These are phyloP conservation scores for Auricularia sp. DNA, from an alignment of 768 basidiomycete genomes.

Conservation along the genomic window DNA sequence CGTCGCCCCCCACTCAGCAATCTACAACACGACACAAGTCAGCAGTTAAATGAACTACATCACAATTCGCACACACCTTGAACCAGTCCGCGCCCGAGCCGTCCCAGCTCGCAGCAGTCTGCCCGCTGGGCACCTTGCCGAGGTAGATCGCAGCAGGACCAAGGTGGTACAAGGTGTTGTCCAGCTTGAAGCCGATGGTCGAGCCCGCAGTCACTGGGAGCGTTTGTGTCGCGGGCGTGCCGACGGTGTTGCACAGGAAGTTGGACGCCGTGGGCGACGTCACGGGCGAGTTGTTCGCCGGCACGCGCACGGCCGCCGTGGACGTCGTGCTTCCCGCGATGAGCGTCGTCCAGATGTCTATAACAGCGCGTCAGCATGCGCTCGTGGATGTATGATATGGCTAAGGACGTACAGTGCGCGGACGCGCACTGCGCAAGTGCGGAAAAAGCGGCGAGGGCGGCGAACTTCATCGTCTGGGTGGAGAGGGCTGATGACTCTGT, in stretches of 20 bases:
- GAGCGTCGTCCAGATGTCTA: constrained; percentile 26
- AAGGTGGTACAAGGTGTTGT: constrained; percentile 33
- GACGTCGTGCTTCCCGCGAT: constrained; percentile 22
- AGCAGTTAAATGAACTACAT: too few species aligned
- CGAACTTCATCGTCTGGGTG: neutral
- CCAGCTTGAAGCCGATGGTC: constrained; percentile 31
- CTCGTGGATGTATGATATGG: too few species aligned
- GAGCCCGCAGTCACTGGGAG: constrained; percentile 31
- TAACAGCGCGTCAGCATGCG: neutral
- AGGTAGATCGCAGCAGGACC: constrained; percentile 39
- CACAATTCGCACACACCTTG: neutral
- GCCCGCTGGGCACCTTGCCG: constrained; percentile 5
- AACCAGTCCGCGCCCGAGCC: constrained; percentile 4
- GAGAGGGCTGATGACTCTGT: too few species aligned
- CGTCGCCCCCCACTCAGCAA: constrained; percentile 6
- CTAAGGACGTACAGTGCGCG: constrained; percentile 22
- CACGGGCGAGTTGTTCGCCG: constrained; percentile 27
- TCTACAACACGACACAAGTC: neutral
- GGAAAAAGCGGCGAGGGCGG: constrained; percentile 7
- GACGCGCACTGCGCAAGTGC: constrained; percentile 23
- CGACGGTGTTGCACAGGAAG: constrained; percentile 30
- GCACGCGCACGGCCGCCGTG: constrained; percentile 24
- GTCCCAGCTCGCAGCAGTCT: constrained; percentile 1
- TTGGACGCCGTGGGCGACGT: constrained; percentile 22
- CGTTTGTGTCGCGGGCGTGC: constrained; percentile 26